These are phyloP conservation scores for Colletotrichum cordylinicola DNA, from an alignment of 2,329 filamentous ascomycete species.

Conservation along the genomic window DNA sequence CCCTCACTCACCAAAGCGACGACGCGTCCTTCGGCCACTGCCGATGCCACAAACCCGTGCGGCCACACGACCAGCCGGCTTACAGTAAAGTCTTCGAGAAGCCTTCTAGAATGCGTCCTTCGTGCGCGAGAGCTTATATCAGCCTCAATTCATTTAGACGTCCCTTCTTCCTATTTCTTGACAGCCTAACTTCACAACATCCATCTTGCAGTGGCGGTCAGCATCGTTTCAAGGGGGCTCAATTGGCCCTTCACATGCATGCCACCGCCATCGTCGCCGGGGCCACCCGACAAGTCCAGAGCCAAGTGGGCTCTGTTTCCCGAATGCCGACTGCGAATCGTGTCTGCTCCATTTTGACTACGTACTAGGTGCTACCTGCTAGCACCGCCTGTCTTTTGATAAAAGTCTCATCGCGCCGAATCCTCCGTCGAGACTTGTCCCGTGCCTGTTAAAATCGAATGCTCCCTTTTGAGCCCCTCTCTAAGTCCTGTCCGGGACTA, in stretches of 20 bases:
- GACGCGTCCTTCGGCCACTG: neutral
- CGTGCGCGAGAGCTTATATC: neutral
- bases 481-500: slow-evolving; percentile 2
- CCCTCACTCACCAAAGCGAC: neutral
- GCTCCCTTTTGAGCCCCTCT: neutral
- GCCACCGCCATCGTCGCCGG: neutral
- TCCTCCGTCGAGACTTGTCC: neutral
- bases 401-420: neutral
- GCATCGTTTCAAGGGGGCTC: neutral
- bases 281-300: neutral
- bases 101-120: neutral
- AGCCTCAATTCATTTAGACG: neutral
- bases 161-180: neutral
- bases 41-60: neutral
- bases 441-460: neutral
- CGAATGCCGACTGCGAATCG: neutral
- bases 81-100: neutral
- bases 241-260: neutral
- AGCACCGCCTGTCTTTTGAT: neutral
- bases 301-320: neutral
- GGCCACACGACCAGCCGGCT: too few species aligned
- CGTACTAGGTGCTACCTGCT: neutral
- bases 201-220: neutral
- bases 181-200: neutral
- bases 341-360: neutral